Conservation (phyloP, 139 green algal species). For the Asterochloris sp. region DNA sequence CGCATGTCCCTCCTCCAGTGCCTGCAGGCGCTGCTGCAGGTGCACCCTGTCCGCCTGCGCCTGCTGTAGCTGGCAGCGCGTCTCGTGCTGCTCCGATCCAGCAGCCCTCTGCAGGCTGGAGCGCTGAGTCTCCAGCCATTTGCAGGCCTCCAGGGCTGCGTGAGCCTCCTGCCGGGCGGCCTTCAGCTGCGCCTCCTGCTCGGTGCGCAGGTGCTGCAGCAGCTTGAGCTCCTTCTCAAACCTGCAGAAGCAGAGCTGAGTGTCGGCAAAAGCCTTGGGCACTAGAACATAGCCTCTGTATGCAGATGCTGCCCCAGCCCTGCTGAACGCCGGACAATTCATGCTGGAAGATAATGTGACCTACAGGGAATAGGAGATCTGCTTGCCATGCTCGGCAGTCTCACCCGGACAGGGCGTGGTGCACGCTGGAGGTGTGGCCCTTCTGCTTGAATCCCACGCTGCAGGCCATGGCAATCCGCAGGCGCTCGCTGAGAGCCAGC, state of each 20-base stretch:
- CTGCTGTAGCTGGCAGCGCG: too few species aligned
- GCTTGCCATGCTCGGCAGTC: background rate
- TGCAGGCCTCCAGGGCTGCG: background rate
- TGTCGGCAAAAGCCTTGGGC: background rate
- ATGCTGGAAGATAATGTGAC: background rate
- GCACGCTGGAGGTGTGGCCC: background rate
- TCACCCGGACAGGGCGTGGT: background rate
- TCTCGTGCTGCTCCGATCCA: too few species aligned
- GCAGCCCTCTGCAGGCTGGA: background rate
- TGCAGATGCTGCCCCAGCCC: background rate
- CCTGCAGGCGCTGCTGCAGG: too few species aligned
- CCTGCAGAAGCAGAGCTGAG: background rate
- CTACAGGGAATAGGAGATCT: background rate
- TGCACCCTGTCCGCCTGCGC: too few species aligned
- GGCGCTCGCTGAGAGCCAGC: constrained; percentile 8
- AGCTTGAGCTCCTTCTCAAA: constrained; percentile 10
- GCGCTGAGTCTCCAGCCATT: background rate
- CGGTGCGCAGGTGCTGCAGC: background rate
- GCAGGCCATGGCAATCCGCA: constrained; percentile 14
- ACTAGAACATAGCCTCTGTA: background rate
- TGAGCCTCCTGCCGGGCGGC: background rate
- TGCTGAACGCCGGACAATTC: background rate
- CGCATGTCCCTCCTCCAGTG: too few species aligned
- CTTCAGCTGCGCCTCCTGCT: background rate
- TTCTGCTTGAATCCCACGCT: background rate